phyloP scores from a whole-genome alignment of 164 flowering plant species.

The Piper longum region DNA sequence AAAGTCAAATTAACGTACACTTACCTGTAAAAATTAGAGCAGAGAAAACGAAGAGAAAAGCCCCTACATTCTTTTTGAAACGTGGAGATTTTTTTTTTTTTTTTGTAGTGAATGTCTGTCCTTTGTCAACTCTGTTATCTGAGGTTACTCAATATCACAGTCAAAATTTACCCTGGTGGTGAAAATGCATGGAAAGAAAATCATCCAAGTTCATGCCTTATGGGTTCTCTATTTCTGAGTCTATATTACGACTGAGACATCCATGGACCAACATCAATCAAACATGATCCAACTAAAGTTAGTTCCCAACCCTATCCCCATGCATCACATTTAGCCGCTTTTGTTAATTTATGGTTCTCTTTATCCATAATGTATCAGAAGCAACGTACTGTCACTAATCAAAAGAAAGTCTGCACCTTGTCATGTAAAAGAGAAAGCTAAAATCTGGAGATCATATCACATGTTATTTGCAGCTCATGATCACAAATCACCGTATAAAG shows the following conservation, averaged over 20 bases:
- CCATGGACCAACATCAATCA: background rate
- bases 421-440: background rate
- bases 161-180: no score
- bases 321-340: background rate
- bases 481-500: background rate
- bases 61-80: no score
- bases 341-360: background rate
- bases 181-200: no score
- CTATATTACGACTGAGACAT: slow-evolving; percentile 5
- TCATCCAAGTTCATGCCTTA: no score
- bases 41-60: no score
- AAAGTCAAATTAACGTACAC: no score
- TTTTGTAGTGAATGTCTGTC: no score
- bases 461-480: background rate
- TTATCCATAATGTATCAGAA: background rate
- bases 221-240: no score
- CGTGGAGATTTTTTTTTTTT: no score
- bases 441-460: background rate
- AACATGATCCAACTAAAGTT: slow-evolving; percentile 3
- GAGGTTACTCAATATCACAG: no score
- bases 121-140: no score
- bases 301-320: background rate
- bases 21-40: no score
- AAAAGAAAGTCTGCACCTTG: background rate
- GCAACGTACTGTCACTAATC: background rate